Evolutionary conservation across 2,329 filamentous ascomycete genomes (phyloP), one percentile per base, ranked within the genome.

Genomic region (Calonectria hongkongensis): DNA sequence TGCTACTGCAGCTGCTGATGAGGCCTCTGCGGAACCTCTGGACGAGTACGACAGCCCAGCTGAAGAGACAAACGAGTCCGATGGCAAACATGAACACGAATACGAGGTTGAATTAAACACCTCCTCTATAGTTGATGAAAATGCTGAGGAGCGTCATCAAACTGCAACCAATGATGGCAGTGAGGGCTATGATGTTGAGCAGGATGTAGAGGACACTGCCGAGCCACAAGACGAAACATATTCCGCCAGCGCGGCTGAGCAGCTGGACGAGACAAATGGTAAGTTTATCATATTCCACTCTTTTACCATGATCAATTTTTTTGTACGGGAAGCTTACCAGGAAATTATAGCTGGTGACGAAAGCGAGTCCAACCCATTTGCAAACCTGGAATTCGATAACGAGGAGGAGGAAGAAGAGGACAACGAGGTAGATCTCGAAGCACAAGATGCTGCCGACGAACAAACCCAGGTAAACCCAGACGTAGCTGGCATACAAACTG

Each of bases 331-430:
- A 51, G 67, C 81, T 83, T 75, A 84, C 77, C 58, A 74, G 45
- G 60, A 64, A 54, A 62, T 63, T 48, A 56, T 72, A 82, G 82
- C 76, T 43, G 54, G 60, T 58, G 73, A 73, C 65, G 76, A 76
- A 47, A 78, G 76, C 65, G 76, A 79, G 58, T 64, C 73, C 68
- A 75, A 82, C 68, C 75, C 79, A 43, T 79, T 82, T 27, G 70
- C 71, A 50, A 74, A 77, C 43, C 63, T 76, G n/a, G 80, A 80
- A 27, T 60, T 81, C 18, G 78, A 81, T 39, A 76, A 78, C 25
- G 66, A 72, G 6, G 65, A 39, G 18, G 75, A 76, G 36, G 71
- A 62, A 5, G 71, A 62, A 30, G 71, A 62, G 4, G 71, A 62
- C 16, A 66, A 79, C n/a, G 74, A 73, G 16, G 67, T 68, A 18